Evolutionary conservation across 1,284 basidiomycete species (phyloP).

Genomic region (Fomitopsis pinicola): DNA sequence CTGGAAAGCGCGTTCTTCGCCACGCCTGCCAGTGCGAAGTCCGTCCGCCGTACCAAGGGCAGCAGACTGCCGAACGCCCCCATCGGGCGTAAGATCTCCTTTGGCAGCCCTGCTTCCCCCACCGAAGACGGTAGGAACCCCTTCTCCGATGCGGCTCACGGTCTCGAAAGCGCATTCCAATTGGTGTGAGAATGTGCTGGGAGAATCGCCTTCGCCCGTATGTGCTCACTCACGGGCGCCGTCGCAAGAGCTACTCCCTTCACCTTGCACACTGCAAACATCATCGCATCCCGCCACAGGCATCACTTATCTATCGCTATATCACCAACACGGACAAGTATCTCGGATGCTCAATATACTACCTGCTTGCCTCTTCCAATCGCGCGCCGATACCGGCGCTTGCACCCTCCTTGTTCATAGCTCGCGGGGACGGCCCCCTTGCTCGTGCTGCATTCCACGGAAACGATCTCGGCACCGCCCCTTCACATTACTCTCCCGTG

Average conservation of each 20-base stretch:
- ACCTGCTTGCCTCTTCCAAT: not conserved
- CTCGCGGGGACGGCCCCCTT: not conserved
- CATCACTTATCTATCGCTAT: conserved; percentile 2
- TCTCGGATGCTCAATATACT: not conserved
- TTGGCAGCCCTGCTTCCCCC: conserved; percentile 37
- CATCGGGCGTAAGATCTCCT: conserved; percentile 44
- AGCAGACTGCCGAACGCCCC: conserved; percentile 16
- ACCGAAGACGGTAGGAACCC: conserved; percentile 26
- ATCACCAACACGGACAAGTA: not conserved
- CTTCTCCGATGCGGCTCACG: conserved; percentile 19
- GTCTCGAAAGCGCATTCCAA: conserved; percentile 59
- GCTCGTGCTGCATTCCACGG: not conserved
- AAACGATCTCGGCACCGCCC: not conserved
- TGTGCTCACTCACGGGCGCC: not conserved
- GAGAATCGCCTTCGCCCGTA: not conserved
- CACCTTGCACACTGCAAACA: not conserved
- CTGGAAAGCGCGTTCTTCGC: conserved; percentile 10
- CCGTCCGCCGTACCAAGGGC: conserved; percentile 22
- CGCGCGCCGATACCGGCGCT: not conserved
- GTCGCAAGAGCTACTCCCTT: not conserved
- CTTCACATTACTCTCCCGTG: not conserved
- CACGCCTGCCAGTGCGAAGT: conserved; percentile 11
- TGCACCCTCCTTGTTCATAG: not conserved
- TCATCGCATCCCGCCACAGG: not conserved
- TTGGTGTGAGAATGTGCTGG: conserved; percentile 33